Conservation (phyloP, 1,284 basidiomycete species). For the Sporisorium sorghi region DNA sequence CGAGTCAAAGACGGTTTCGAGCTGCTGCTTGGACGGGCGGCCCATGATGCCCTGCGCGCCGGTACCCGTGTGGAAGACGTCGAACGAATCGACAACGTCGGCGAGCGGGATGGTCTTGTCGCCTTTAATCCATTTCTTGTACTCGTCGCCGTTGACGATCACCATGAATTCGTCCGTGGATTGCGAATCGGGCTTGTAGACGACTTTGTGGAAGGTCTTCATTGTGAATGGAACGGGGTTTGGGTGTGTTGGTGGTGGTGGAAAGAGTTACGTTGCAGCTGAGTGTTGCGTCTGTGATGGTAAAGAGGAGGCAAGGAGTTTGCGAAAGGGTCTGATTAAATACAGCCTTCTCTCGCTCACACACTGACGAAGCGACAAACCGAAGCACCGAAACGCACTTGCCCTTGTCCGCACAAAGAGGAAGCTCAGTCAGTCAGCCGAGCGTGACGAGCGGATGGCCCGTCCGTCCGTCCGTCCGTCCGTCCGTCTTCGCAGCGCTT, state of each 20-base stretch:
- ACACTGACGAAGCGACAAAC: too few species aligned
- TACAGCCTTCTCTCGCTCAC: too few species aligned
- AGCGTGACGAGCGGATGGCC: background rate
- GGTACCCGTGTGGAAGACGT: conserved; percentile 70
- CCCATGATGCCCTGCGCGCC: conserved; percentile 70
- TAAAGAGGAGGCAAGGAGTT: too few species aligned
- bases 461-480: too few species aligned
- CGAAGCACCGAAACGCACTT: too few species aligned
- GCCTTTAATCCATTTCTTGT: conserved; percentile 69
- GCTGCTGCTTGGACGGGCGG: conserved; percentile 69
- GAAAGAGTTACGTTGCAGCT: too few species aligned
- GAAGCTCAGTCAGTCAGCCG: background rate
- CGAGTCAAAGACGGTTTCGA: conserved; percentile 68
- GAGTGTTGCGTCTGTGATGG: too few species aligned
- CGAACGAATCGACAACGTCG: conserved; percentile 70
- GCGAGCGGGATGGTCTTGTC: conserved; percentile 70
- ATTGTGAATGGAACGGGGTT: conserved; percentile 15
- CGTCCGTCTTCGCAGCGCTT: background rate
- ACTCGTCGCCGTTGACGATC: conserved; percentile 67
- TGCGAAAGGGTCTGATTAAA: too few species aligned
- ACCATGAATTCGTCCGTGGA: conserved; percentile 70
- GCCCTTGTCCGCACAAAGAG: too few species aligned
- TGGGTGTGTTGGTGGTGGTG: background rate
- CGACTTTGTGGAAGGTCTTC: conserved; percentile 61
- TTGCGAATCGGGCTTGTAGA: conserved; percentile 69